Conservation (phyloP, 75 land plant species). For the Pinus albicaulis region DNA sequence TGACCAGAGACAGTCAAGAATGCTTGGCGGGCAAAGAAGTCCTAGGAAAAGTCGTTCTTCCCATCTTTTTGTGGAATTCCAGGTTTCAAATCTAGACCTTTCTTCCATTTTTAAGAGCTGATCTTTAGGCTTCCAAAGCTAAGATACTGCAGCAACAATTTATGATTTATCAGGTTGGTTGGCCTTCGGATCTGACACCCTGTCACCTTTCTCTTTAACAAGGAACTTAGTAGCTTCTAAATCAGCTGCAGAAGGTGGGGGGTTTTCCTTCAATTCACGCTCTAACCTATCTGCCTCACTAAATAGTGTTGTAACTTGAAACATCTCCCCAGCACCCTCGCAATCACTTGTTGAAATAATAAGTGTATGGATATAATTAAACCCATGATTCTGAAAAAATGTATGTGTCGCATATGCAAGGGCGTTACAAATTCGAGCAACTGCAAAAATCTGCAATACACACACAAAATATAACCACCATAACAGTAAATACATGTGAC, state of each 20-base stretch:
- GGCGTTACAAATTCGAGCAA: constrained; percentile 88
- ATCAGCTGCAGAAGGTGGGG: constrained; percentile 79
- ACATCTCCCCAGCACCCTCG: constrained; percentile 99
- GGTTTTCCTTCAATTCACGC: constrained; percentile 62
- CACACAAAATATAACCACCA: neutral
- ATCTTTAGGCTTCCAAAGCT: constrained; percentile 70
- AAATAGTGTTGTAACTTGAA: constrained; percentile 93
- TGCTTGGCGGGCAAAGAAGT: constrained; percentile 90
- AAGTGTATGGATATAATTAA: constrained; percentile 92
- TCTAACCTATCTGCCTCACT: constrained; percentile 79
- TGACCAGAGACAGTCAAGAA: constrained; percentile 96
- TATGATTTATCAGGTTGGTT: constrained; percentile 64
- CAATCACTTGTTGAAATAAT: constrained; percentile 99
- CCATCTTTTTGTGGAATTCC: constrained; percentile 86
- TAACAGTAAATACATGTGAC: neutral
- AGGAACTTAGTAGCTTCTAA: constrained; percentile 53
- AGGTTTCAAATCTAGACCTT: constrained; percentile 58
- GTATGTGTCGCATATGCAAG: constrained; percentile 91
- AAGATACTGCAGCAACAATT: constrained; percentile 59
- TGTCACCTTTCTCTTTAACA: constrained; percentile 69
- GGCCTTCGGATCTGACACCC: constrained; percentile 59
- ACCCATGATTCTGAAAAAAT: constrained; percentile 81
- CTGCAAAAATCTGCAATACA: constrained; percentile 50
- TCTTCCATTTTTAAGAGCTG: constrained; percentile 54
- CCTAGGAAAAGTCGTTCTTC: constrained; percentile 65